phyloP scores from a whole-genome alignment of 169 alveolate genomes.

The Plasmodium gaboni region DNA sequence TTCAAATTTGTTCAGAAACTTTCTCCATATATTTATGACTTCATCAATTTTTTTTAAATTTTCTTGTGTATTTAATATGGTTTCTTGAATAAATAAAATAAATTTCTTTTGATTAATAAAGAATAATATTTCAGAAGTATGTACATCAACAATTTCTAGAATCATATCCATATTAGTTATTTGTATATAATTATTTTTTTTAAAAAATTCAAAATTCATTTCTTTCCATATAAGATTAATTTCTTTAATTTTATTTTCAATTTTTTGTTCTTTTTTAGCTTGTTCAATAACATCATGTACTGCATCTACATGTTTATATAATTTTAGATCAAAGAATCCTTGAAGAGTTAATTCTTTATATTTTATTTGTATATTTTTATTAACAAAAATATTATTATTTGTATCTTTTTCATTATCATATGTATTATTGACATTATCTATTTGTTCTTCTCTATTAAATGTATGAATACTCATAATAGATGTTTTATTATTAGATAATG shows the following conservation, averaged over 20 bases:
- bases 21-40: conserved; percentile 94
- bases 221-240: conserved; percentile 94
- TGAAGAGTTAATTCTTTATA: conserved; percentile 94
- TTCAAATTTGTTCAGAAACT: conserved; percentile 95
- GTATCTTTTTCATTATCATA: not conserved
- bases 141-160: conserved; percentile 90
- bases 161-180: conserved; percentile 92
- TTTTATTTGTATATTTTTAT: conserved; percentile 86
- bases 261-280: conserved; percentile 95
- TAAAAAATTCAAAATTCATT: conserved; percentile 90
- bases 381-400: not conserved
- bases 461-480: not conserved
- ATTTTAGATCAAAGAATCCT: conserved; percentile 91
- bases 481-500: not conserved
- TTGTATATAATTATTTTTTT: conserved; percentile 89
- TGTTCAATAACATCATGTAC: conserved; percentile 96
- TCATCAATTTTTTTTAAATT: conserved; percentile 93
- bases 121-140: conserved; percentile 84
- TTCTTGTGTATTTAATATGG: conserved; percentile 90
- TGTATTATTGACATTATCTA: not conserved
- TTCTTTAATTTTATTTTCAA: conserved; percentile 93
- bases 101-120: conserved; percentile 85
- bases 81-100: conserved; percentile 92
- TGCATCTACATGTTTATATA: conserved; percentile 93
- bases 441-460: not conserved